Conservation (phyloP, 306 rosid genomes). For the Fragaria vesca region DNA sequence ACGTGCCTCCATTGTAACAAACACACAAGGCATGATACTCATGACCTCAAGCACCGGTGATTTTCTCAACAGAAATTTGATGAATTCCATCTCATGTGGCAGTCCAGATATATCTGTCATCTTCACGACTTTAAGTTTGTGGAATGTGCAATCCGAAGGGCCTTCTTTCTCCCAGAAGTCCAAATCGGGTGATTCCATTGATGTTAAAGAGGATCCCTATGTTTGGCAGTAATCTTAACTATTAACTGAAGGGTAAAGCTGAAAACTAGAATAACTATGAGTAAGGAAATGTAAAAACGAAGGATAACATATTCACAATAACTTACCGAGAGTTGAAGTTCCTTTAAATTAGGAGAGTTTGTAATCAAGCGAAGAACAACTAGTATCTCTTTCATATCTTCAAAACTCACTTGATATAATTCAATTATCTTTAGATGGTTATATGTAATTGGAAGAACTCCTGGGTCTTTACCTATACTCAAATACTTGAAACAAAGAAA, state of each 20-base stretch:
- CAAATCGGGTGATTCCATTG: slow-evolving; percentile 55
- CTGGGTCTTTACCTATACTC: slow-evolving; percentile 70
- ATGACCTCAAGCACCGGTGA: slow-evolving; percentile 70
- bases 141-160: slow-evolving; percentile 41
- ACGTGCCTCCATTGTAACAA: slow-evolving; percentile 36
- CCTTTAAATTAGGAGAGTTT: slow-evolving; percentile 75
- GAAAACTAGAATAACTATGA: slow-evolving; percentile 2
- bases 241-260: slow-evolving; percentile 12
- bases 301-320: neutral
- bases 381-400: slow-evolving; percentile 82
- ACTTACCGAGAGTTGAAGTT: slow-evolving; percentile 85
- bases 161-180: slow-evolving; percentile 67
- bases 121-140: slow-evolving; percentile 60
- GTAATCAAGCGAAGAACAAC: slow-evolving; percentile 82
- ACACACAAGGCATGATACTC: slow-evolving; percentile 51
- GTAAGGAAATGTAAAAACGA: neutral
- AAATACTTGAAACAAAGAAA: slow-evolving; percentile 55
- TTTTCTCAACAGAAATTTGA: slow-evolving; percentile 62
- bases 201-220: slow-evolving; percentile 59
- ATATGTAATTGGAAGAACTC: slow-evolving; percentile 46
- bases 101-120: slow-evolving; percentile 71
- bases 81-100: slow-evolving; percentile 74
- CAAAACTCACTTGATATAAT: slow-evolving; percentile 87
- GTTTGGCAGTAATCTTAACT: slow-evolving; percentile 7
- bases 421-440: slow-evolving; percentile 60